Evolutionary conservation across 768 basidiomycete species (phyloP).

Genomic region (Goffeauzyma gilvescens): DNA sequence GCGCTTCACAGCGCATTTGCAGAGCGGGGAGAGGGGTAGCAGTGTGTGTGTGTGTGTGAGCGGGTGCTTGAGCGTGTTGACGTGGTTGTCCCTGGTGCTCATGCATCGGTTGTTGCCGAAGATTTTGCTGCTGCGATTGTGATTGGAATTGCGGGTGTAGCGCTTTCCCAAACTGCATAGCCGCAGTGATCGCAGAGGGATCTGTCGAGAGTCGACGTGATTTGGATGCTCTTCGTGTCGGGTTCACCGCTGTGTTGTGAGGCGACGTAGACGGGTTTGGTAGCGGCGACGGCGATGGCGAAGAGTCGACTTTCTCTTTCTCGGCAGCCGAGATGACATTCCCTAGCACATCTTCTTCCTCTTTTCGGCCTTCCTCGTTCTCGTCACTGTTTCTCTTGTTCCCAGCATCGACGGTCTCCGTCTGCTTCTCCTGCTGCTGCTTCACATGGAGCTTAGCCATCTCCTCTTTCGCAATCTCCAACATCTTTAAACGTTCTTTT

Average conservation of each 20-base stretch:
- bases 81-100: too few relatives aligned
- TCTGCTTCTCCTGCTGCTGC: not conserved
- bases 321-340: too few relatives aligned
- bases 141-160: too few relatives aligned
- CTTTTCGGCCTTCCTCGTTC: not conserved
- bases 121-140: conserved; percentile 1
- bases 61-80: not conserved
- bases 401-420: not conserved
- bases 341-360: too few relatives aligned
- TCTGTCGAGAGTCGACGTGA: too few relatives aligned
- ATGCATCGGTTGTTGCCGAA: too few relatives aligned
- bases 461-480: conserved; percentile 3
- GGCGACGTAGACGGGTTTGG: too few relatives aligned
- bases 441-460: conserved; percentile 4
- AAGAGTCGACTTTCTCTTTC: too few relatives aligned
- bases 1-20: conserved; percentile 83
- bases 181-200: not conserved
- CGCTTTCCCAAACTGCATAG: conserved; percentile 1
- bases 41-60: too few relatives aligned
- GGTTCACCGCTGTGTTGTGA: too few relatives aligned
- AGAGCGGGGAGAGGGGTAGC: conserved; percentile 26
- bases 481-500: conserved; percentile 17
- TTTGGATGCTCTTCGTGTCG: too few relatives aligned
- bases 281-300: too few relatives aligned
- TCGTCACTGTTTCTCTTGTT: not conserved